Evolutionary conservation across 768 basidiomycete species (phyloP), one percentile per base, ranked within the genome.

Genomic region (Suillus spraguei): DNA sequence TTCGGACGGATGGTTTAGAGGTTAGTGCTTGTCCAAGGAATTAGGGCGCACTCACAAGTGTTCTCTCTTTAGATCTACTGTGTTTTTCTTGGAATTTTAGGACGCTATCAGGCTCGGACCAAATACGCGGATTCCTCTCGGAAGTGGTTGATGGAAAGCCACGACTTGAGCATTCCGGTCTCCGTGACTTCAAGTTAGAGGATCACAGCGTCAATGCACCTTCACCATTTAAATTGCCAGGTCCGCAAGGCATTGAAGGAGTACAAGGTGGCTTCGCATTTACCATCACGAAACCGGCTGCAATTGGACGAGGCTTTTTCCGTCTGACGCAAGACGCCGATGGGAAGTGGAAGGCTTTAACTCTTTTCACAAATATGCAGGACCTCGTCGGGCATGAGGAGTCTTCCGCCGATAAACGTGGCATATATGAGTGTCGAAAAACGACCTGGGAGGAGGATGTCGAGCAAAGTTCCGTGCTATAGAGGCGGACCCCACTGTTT

Each of bases 221-320:
- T 79, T 60, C 87, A 89, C 93, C 94, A 94, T 39, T 95, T 77
- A 73, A 94, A 92, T 60, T 95, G 90, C 59, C 93, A 78, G 72
- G 94, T 90, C 54, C 90, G n/a, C 22, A 22, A 22, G 46, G 11
- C 46, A 47, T 47, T 2, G 11, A 47, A 13, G 46, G 46, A 22
- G 46, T 47, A n/a, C 46, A 47, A 47, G 46, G 46, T 2, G 46
- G n/a, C 13, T 47, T 47, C 46, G 13, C 86, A 76, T 91, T 92
- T 61, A 85, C 86, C 67, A 91, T 79, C 70, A 92, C 77, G 67
- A 89, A 91, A 54, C 94, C 92, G 11, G 94, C 94, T 0, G 89
- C 88, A 61, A 7, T 35, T 4, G 53, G 53, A 7, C 53, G 35
- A n/a, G 53, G 53, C 4, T 54, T 54, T n/a, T 54, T 54, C 33